phyloP scores from a whole-genome alignment of 768 basidiomycete species.

The Peribolospora baueri region DNA sequence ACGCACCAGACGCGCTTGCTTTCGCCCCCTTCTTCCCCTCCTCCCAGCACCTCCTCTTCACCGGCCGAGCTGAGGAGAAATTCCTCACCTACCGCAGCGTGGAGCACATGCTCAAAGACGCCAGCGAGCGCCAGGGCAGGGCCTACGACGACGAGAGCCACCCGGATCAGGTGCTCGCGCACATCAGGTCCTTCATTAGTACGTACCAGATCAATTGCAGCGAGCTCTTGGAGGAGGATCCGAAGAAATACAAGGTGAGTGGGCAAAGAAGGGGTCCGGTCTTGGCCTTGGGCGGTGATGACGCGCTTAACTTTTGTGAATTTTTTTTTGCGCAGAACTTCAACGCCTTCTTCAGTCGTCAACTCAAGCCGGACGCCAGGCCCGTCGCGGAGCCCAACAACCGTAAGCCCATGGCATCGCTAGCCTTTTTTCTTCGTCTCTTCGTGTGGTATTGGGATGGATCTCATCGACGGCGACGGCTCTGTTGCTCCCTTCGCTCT shows the following conservation, averaged over 20 bases:
- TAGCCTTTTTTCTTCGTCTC: too few species aligned
- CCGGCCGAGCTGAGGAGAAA: slow-evolving; percentile 16
- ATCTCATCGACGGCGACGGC: too few species aligned
- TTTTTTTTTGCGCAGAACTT: slow-evolving; percentile 23
- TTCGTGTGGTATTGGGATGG: too few species aligned
- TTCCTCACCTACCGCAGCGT: slow-evolving; percentile 4
- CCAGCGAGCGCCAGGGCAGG: not conserved
- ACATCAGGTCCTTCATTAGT: slow-evolving; percentile 20
- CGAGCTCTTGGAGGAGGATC: slow-evolving; percentile 41
- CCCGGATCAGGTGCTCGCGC: slow-evolving; percentile 13
- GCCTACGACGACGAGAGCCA: slow-evolving; percentile 10
- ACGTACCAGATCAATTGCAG: slow-evolving; percentile 26
- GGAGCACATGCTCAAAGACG: slow-evolving; percentile 1
- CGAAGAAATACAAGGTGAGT: slow-evolving; percentile 28
- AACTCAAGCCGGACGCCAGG: slow-evolving; percentile 35
- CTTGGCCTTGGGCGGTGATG: not conserved
- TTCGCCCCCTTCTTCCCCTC: slow-evolving; percentile 9
- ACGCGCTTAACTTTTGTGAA: too few species aligned
- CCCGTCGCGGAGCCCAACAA: slow-evolving; percentile 35
- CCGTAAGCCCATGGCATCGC: slow-evolving; percentile 11
- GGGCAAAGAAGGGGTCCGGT: too few species aligned
- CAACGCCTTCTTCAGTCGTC: slow-evolving; percentile 53
- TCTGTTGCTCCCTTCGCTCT: too few species aligned
- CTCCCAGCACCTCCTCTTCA: slow-evolving; percentile 13
- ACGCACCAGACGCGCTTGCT: not conserved